Percentiles rank a stretch among this genome's conserved stretches.
These are phyloP conservation scores for Caryocar brasiliense DNA, from an alignment of 441 rosid genomes.

Conservation along the genomic window DNA sequence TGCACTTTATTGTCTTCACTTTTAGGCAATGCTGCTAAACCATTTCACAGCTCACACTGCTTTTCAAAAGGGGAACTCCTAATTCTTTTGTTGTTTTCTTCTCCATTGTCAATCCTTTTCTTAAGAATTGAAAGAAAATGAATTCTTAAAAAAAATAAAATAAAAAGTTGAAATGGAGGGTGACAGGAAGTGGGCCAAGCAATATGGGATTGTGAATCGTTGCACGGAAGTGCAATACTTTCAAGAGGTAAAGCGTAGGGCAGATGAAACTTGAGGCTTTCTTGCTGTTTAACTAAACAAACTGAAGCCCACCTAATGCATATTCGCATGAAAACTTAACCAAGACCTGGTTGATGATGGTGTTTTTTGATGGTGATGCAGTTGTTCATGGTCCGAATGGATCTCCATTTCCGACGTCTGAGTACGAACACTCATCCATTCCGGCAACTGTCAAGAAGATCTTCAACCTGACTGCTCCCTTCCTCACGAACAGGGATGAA, in stretches of 20 bases:
- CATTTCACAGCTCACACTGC: neutral
- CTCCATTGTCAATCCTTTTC: neutral
- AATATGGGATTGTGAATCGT: no score
- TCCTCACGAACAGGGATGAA: conserved; percentile 69
- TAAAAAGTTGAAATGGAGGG: no score
- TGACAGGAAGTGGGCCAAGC: no score
- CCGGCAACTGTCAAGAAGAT: conserved; percentile 40
- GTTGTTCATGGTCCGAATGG: conserved; percentile 82
- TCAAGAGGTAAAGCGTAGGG: no score
- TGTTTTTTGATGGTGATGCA: conserved; percentile 10
- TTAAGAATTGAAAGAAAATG: no score
- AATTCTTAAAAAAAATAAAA: no score
- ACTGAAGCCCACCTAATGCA: no score
- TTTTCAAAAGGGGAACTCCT: neutral
- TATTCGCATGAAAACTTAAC: neutral
- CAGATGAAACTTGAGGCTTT: no score
- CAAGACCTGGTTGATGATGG: neutral
- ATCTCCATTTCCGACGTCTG: conserved; percentile 35
- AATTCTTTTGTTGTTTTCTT: neutral
- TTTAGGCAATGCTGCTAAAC: neutral
- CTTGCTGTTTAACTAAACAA: no score
- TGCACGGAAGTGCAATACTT: no score
- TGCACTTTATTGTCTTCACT: no score
- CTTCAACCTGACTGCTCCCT: conserved; percentile 49
- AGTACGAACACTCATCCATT: conserved; percentile 42